Percentiles rank a stretch among this genome's conserved stretches.
phyloP scores from a whole-genome alignment of 331 rosid species.

The Arachis monticola region DNA sequence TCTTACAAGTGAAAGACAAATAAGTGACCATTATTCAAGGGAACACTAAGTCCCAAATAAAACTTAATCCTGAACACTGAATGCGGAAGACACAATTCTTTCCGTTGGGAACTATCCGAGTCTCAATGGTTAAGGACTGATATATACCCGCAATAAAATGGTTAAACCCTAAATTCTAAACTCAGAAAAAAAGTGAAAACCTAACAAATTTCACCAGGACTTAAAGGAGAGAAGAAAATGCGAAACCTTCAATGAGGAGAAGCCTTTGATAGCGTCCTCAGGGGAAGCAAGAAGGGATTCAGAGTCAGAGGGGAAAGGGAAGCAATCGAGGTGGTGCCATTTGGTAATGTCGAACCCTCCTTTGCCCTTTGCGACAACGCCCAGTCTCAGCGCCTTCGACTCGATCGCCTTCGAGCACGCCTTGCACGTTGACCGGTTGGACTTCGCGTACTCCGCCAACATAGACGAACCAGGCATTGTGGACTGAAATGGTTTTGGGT shows the following conservation, averaged over 20 bases:
- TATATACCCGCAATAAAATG: no score
- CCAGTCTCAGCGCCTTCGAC: slow-evolving; percentile 59
- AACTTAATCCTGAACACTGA: no score
- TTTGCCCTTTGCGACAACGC: slow-evolving; percentile 52
- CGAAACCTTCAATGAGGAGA: slow-evolving; percentile 66
- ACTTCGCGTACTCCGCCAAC: slow-evolving; percentile 66
- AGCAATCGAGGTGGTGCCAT: slow-evolving; percentile 84
- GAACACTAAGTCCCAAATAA: no score
- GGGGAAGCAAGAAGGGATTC: slow-evolving; percentile 33
- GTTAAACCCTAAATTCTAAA: no score
- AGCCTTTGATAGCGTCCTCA: slow-evolving; percentile 56
- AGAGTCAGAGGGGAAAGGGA: slow-evolving; percentile 43
- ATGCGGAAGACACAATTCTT: no score
- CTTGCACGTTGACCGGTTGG: slow-evolving; percentile 72
- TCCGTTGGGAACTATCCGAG: no score
- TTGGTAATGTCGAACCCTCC: slow-evolving; percentile 55
- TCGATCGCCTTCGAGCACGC: slow-evolving; percentile 63
- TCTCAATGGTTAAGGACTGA: no score
- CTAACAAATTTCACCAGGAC: no score
- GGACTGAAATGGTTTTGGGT: slow-evolving; percentile 16
- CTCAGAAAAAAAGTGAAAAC: no score
- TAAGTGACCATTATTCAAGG: no score
- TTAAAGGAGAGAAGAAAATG: background rate
- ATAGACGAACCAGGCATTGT: slow-evolving; percentile 57
- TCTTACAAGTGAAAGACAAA: no score